A percentile compares a stretch with the other conserved stretches of the same genome.
phyloP scores from a whole-genome alignment of 2,329 filamentous ascomycete species.

The Aphanoascus verrucosus region DNA sequence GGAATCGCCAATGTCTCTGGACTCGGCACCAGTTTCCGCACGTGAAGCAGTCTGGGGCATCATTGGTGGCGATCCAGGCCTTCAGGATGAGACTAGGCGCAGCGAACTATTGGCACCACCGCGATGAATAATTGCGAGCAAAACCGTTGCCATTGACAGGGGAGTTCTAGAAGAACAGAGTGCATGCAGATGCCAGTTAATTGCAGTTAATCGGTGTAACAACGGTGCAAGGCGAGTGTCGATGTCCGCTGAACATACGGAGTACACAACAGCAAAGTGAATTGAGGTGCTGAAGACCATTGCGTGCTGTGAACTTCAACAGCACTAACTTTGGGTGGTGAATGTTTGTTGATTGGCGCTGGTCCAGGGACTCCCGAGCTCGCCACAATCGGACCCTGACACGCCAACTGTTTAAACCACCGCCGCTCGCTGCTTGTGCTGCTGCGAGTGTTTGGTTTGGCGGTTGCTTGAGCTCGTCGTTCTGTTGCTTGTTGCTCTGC shows the following conservation, averaged over 20 bases:
- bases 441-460: slow-evolving; percentile 10
- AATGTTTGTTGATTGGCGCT: not conserved
- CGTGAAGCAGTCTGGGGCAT: not conserved
- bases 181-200: not conserved
- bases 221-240: not conserved
- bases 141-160: not conserved
- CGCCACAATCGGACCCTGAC: slow-evolving; percentile 5
- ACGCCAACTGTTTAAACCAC: not conserved
- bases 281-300: too few relatives aligned
- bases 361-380: not conserved
- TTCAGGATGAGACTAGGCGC: not conserved
- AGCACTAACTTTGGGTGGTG: too few relatives aligned
- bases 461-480: slow-evolving; percentile 4
- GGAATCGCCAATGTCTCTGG: not conserved
- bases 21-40: not conserved
- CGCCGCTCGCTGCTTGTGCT: slow-evolving; percentile 1
- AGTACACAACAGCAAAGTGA: too few relatives aligned
- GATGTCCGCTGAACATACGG: too few relatives aligned
- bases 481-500: too few relatives aligned
- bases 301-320: too few relatives aligned
- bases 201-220: not conserved
- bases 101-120: not conserved
- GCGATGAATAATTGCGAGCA: not conserved
- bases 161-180: not conserved
- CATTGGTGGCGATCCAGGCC: slow-evolving; percentile 1